phyloP scores from a whole-genome alignment of 345 rosid genomes.

The Cardamine occulta region DNA sequence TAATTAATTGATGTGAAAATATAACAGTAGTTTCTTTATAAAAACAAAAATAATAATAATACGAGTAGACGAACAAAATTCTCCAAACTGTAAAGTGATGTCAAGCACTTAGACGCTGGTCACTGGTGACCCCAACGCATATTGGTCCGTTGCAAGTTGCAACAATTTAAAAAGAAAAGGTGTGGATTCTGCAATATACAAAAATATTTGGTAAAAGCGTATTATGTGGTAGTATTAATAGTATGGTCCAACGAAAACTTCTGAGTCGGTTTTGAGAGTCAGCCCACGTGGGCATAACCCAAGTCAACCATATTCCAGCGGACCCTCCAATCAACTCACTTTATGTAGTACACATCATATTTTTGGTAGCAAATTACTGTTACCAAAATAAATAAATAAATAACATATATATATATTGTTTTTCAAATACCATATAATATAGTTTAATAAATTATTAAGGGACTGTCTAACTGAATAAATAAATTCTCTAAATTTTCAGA shows the following conservation, averaged over 20 bases:
- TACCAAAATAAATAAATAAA: constrained; percentile 9
- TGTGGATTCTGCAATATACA: constrained; percentile 15
- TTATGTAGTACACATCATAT: constrained; percentile 25
- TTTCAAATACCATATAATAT: not conserved
- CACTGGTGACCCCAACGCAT: not conserved
- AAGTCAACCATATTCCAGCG: constrained; percentile 39
- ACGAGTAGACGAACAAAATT: not conserved
- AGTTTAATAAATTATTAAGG: not conserved
- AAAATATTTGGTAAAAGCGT: not conserved
- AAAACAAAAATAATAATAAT: no score
- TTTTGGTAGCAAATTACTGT: constrained; percentile 26
- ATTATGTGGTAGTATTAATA: not conserved
- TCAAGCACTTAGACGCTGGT: constrained; percentile 11
- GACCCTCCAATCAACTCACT: constrained; percentile 26
- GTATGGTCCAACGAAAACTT: constrained; percentile 32
- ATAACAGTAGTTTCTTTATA: not conserved
- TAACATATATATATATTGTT: not conserved
- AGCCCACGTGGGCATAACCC: constrained; percentile 39
- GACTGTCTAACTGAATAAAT: not conserved
- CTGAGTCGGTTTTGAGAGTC: constrained; percentile 37
- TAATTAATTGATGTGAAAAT: not conserved
- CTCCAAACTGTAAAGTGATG: constrained; percentile 11
- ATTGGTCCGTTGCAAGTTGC: not conserved
- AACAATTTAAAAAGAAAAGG: not conserved
- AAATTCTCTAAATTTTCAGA: not conserved